Evolutionary conservation across 768 basidiomycete genomes (phyloP).

Genomic region (Melanogaster broomeanus): DNA sequence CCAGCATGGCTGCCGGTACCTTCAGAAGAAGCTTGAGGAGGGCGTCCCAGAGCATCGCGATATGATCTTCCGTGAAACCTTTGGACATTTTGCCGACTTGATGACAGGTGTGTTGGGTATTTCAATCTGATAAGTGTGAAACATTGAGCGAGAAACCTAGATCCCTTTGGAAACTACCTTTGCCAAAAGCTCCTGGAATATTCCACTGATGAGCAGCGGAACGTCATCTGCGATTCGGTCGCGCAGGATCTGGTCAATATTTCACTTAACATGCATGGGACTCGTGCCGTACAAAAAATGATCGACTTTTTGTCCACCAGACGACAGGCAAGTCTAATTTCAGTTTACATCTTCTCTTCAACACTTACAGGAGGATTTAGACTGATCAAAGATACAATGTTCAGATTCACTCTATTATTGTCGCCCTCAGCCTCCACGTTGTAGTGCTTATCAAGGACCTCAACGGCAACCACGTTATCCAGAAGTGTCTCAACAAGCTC

Average conservation of each 20-base stretch:
- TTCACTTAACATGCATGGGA: constrained; percentile 99
- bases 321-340: constrained; percentile 71
- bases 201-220: constrained; percentile 96
- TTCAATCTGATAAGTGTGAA: background rate
- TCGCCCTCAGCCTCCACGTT: constrained; percentile 95
- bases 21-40: constrained; percentile 99
- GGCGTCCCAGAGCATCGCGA: constrained; percentile 94
- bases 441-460: constrained; percentile 99
- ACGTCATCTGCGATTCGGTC: constrained; percentile 95
- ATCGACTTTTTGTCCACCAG: constrained; percentile 97
- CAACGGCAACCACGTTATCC: constrained; percentile 97
- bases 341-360: constrained; percentile 39
- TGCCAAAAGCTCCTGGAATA: constrained; percentile 98
- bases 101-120: constrained; percentile 77
- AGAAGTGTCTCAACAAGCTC: constrained; percentile 98
- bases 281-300: constrained; percentile 99
- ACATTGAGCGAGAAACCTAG: constrained; percentile 38
- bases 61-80: constrained; percentile 99
- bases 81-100: constrained; percentile 94
- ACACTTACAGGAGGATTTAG: constrained; percentile 60
- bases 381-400: constrained; percentile 80
- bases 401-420: constrained; percentile 96
- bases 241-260: constrained; percentile 97
- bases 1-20: constrained; percentile 96
- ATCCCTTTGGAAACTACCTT: constrained; percentile 98